These are phyloP conservation scores for Nitzschia sp. DNA, from an alignment of 108 stramenopile genomes.

Conservation along the genomic window DNA sequence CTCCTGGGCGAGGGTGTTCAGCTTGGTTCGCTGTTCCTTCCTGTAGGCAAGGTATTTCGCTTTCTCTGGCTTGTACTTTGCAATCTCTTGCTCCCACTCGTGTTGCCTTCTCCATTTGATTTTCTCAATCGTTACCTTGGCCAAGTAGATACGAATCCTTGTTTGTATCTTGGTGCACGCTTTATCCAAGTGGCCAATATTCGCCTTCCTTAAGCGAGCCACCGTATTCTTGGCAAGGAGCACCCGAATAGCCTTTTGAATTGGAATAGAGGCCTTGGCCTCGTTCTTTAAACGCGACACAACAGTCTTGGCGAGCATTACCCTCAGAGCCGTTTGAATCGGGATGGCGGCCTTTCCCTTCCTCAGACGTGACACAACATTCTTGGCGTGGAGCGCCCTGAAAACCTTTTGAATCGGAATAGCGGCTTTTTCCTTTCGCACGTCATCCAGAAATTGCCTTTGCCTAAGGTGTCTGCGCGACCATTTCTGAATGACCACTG, in stretches of 20 bases:
- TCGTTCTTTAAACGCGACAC: neutral
- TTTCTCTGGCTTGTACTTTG: conserved; percentile 6
- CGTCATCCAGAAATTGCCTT: neutral
- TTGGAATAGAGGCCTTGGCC: neutral
- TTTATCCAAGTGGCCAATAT: neutral
- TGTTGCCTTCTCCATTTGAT: neutral
- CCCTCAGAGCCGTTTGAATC: neutral
- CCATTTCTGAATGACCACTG: neutral
- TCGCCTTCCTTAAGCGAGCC: neutral
- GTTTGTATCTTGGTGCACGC: neutral
- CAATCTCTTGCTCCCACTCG: neutral
- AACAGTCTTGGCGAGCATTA: neutral
- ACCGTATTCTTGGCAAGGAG: neutral
- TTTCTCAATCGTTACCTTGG: neutral
- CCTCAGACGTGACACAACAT: neutral
- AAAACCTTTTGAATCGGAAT: neutral
- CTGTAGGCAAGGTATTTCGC: neutral
- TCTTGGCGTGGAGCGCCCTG: neutral
- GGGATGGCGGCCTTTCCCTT: neutral
- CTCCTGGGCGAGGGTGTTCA: neutral
- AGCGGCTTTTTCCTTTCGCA: neutral
- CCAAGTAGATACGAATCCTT: neutral
- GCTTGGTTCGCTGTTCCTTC: neutral
- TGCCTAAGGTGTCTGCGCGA: neutral
- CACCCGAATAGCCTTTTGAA: neutral